Percentiles rank a stretch among this genome's conserved stretches.
Evolutionary conservation across 495 filamentous ascomycete genomes (phyloP).

Genomic region (Penicillium turbatum): DNA sequence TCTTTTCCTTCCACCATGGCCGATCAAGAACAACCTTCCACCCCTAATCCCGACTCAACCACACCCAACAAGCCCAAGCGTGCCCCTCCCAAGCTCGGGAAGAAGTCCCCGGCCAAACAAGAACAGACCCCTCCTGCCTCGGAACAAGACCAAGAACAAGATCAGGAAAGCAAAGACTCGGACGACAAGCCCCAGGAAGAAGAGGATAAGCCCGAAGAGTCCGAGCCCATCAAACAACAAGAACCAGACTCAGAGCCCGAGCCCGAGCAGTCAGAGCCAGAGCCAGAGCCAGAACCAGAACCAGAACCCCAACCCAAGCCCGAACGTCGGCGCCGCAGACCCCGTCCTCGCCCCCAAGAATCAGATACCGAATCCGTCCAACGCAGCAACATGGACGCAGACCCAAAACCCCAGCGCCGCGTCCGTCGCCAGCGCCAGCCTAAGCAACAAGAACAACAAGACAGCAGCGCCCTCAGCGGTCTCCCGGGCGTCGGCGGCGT

Average conservation of each 20-base stretch:
- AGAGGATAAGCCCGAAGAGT: slow-evolving; percentile 10
- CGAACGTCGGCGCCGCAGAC: slow-evolving; percentile 26
- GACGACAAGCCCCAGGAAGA: slow-evolving; percentile 11
- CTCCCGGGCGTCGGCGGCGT: slow-evolving; percentile 57
- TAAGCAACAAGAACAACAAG: slow-evolving; percentile 31
- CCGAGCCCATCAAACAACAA: slow-evolving; percentile 14
- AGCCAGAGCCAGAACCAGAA: slow-evolving; percentile 19
- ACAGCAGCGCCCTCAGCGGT: slow-evolving; percentile 45
- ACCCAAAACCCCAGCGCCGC: slow-evolving; percentile 36
- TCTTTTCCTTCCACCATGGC: slow-evolving; percentile 37
- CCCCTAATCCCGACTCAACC: slow-evolving; percentile 22
- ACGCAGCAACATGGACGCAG: slow-evolving; percentile 37
- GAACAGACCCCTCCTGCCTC: slow-evolving; percentile 32
- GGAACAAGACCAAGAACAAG: slow-evolving; percentile 22
- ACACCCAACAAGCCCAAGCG: slow-evolving; percentile 27
- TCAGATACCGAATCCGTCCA: slow-evolving; percentile 36
- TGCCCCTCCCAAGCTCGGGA: slow-evolving; percentile 33
- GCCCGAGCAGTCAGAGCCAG: slow-evolving; percentile 10
- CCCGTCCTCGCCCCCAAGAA: slow-evolving; percentile 34
- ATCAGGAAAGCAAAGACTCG: slow-evolving; percentile 17
- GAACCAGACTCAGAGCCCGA: slow-evolving; percentile 15
- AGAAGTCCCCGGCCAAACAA: slow-evolving; percentile 34
- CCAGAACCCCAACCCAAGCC: slow-evolving; percentile 26
- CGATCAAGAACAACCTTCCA: slow-evolving; percentile 29
- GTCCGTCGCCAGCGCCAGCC: slow-evolving; percentile 28